Evolutionary conservation across 169 alveolate genomes (phyloP), one percentile per base, ranked within the genome.

Genomic region (Toxoplasma gondii): DNA sequence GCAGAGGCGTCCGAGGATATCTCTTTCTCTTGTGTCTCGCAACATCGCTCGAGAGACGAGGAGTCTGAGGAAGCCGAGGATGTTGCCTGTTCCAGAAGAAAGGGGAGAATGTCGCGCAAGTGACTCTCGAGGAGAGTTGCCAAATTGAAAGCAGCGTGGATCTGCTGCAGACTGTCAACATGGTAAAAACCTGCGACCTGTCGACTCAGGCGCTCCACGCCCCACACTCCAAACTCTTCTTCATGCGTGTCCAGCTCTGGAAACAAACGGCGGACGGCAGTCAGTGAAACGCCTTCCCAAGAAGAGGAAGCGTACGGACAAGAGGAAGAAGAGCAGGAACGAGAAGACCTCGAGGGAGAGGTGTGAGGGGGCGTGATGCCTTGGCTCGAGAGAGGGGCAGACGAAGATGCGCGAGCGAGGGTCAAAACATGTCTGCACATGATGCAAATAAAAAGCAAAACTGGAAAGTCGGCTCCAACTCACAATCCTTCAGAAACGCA

Each of bases 111-210:
- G 17, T 27, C n/a, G 27, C 27, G n/a, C 27, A 64, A 64, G 27
- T 64, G 78, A 27, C 27, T 27, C 39, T n/a, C 39, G 49, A 78
- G 86, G 45, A 78, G 44, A 17, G 12, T 31, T 36, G 86, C 22
- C n/a, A 94, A 86, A 80, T 94, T 94, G 88, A 45, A 74, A 29
- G 94, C 94, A 31, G 96, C 95, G 83, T 94, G 96, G 27, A 94
- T 91, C 43, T 90, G 94, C 92, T 94, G 96, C 93, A 94, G 80
- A n/a, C 80, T 91, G 92, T 94, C 96, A 0, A 94, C 91, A 45
- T 91, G 94, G 92, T 36, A 92, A 36, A 78, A 36, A 5, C 86
- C 94, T n/a, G 91, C 58, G 44, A 39, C 53, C n/a, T 82, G 44
- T 4, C 90, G 38, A 27, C 39, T 78, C 29, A 78, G 86, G 39